phyloP scores from a whole-genome alignment of 106 monocot genomes.

The Posidonia australis region DNA sequence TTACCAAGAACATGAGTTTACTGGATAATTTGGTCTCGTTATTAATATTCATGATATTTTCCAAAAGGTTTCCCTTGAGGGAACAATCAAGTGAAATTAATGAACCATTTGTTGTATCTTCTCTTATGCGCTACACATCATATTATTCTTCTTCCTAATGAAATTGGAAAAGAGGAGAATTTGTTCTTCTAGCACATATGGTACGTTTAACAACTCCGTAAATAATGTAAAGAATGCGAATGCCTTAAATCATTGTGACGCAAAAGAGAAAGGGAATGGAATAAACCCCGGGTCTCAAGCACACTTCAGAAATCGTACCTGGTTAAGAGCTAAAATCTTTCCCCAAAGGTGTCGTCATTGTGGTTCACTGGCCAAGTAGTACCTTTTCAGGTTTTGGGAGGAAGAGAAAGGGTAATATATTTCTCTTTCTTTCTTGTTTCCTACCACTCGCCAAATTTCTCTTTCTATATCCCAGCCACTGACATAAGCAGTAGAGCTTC shows the following conservation, averaged over 20 bases:
- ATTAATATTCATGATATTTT: neutral
- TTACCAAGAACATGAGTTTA: neutral
- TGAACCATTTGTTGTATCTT: neutral
- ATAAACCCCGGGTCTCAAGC: neutral
- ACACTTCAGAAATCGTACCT: neutral
- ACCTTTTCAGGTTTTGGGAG: neutral
- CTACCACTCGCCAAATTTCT: too few relatives aligned
- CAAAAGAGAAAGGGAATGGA: neutral
- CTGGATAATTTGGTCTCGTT: neutral
- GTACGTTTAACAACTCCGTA: neutral
- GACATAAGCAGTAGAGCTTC: too few relatives aligned
- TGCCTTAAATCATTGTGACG: neutral
- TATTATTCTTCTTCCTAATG: neutral
- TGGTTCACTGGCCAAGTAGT: neutral
- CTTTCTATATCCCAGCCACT: too few relatives aligned
- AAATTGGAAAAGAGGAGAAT: neutral
- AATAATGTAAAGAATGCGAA: neutral
- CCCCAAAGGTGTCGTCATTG: neutral
- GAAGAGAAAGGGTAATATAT: too few relatives aligned
- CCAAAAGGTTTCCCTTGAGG: constrained; percentile 1
- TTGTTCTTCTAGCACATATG: neutral
- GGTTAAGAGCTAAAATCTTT: neutral
- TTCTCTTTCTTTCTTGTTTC: too few relatives aligned
- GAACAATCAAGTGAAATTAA: neutral
- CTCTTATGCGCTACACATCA: constrained; percentile 3